Base-by-base conservation (phyloP, 2,329 filamentous ascomycete genomes). In the Orbilia quercus region DNA sequence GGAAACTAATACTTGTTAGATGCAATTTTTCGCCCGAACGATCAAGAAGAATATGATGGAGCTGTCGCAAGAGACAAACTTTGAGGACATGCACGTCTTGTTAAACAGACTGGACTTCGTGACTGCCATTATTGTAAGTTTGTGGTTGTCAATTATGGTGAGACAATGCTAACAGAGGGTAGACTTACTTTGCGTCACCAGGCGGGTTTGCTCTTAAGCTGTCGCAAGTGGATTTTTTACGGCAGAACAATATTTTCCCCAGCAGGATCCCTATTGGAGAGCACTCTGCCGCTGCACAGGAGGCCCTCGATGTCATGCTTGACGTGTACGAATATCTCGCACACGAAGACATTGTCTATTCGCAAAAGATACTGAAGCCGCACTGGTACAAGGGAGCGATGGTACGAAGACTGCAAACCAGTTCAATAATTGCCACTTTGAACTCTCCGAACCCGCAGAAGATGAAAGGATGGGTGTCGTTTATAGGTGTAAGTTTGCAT, bases 311-410 rank as follows among this genome's bases (percentile, higher is more conserved):
- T 9, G 9, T 4, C 5, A 31, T 31, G 4, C 28, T 31, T 31
- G 28, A 31, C 5, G 9, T 31, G 9, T 31, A 31, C 28, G 28
- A 31, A 31, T 31, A 5, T 31, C 28, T 31, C 9, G 28, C 5
- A 31, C 34, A 34, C 5, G 12, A 7, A 53, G 2, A 7, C 38
- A n/a, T 22, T 63, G 7, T 20, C 42, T 22, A 53, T 63, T 16
- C 9, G 7, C 20, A 58, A 58, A 45, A 2, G 6, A 57, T 44
- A 18, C 11, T 44, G 11, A 18, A 25, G n/a, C n/a, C 7, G 9
- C 23, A 50, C 23, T 63, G 58, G 58, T 63, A 63, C 14, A 53
- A 31, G 31, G 14, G 51, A 9, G 58, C 47, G 1, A 63, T 63
- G 47, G 18, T 11, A 7, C 58, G 58, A 9, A 53, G 58, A 23